Base-by-base conservation (phyloP, 2,329 filamentous ascomycete genomes). In the Colletotrichum tabaci region DNA sequence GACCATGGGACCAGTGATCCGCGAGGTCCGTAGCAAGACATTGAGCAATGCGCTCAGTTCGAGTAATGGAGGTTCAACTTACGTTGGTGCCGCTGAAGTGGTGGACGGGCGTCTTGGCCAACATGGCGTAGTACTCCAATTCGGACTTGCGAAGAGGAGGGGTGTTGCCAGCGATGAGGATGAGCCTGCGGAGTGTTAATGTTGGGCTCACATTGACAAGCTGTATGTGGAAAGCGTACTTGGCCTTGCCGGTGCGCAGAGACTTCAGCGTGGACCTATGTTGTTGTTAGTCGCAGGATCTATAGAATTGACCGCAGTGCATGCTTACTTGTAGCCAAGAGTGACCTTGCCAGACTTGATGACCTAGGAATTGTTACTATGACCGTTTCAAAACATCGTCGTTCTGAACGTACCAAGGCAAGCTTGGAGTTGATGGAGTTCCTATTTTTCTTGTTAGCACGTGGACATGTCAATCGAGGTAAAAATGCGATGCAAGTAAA, bases 61-160 rank as follows among this genome's bases (percentile, higher is more conserved):
- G 61, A n/a, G 55, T 8, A 52, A n/a, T 40, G 58, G 62, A 26
- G 53, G 46, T 23, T 46, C 53, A 69, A 94, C 96, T 93, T 92
- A 98, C 96, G 91, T 98, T 98, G 92, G 97, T 98, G 82, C 96
- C 96, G 79, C 90, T 90, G 89, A 98, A 98, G 90, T 99, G 96
- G 90, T 98, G 96, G 81, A 98, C 96, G 77, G 93, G 92, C 80
- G 93, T 94, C 92, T 98, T 98, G 84, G 92, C 92, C 81, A 97
- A 86, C 94, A 96, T 96, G 84, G 90, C 90, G 89, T 95, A 95
- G 88, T 94, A 98, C 89, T 98, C 96, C 75, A 98, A 91, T 90
- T 98, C 96, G 81, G 91, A 94, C 93, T 98, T 99, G 86, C 96
- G 92, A 81, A 99, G 94, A 85, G 96, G 96, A 83, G 96, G 95